A percentile compares a stretch with the other conserved stretches of the same genome.
Conservation (phyloP, 495 filamentous ascomycete species). For the Astrothelium subdiscretum region DNA sequence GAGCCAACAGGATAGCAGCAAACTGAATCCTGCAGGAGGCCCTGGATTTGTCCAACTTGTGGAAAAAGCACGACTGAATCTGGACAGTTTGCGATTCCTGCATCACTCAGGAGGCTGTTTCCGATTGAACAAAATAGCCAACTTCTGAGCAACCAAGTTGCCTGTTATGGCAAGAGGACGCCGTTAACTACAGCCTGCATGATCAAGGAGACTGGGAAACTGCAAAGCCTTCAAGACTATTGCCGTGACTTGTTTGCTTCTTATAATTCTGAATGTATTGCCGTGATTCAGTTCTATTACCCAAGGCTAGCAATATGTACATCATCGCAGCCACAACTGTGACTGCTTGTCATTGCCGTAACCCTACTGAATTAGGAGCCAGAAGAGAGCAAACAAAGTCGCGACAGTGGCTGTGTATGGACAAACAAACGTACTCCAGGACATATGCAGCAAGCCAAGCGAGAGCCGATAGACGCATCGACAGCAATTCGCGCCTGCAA, state of each 20-base stretch:
- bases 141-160: too few species aligned
- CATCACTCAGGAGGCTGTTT: neutral
- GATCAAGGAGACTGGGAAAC: too few species aligned
- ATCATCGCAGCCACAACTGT: neutral
- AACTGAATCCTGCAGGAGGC: neutral
- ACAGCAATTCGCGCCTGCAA: neutral
- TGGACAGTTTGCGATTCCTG: neutral
- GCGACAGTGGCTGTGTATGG: neutral
- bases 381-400: neutral
- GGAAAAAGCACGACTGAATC: neutral
- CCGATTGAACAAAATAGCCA: neutral
- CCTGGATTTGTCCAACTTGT: neutral
- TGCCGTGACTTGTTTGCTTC: too few species aligned
- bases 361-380: neutral
- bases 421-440: neutral
- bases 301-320: neutral
- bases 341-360: neutral
- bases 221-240: too few species aligned
- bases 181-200: too few species aligned
- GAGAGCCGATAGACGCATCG: neutral
- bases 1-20: constrained; percentile 1
- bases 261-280: neutral
- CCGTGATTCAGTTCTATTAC: neutral
- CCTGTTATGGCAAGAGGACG: too few species aligned
- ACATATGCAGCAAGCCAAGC: neutral